These are phyloP conservation scores for Fraxinus velutina DNA, from an alignment of 305 asterid genomes.

Conservation along the genomic window DNA sequence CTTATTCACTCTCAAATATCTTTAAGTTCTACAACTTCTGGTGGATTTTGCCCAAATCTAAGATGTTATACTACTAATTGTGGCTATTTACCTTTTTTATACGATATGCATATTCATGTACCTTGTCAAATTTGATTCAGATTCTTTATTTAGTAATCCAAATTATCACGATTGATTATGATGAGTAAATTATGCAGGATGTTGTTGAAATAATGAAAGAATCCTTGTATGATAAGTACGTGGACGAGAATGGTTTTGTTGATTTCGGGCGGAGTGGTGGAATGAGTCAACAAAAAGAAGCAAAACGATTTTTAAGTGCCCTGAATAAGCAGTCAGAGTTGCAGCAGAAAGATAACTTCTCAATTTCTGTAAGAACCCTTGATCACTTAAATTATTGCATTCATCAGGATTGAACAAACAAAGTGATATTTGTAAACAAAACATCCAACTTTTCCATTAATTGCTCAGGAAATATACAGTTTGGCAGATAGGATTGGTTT, in stretches of 20 bases:
- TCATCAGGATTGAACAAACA: slow-evolving; percentile 11
- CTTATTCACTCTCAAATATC: neutral
- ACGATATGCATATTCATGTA: neutral
- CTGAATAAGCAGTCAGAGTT: slow-evolving; percentile 77
- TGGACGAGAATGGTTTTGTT: slow-evolving; percentile 83
- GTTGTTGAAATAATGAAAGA: slow-evolving; percentile 96
- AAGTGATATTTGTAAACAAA: neutral
- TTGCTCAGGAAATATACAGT: slow-evolving; percentile 73
- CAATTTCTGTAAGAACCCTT: slow-evolving; percentile 62
- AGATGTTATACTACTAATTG: neutral
- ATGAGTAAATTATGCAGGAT: slow-evolving; percentile 53
- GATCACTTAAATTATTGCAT: slow-evolving; percentile 11
- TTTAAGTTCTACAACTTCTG: neutral
- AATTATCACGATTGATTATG: slow-evolving; percentile 12
- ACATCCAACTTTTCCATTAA: slow-evolving; percentile 18
- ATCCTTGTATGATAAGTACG: slow-evolving; percentile 89
- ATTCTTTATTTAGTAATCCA: slow-evolving; percentile 17
- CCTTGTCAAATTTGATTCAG: neutral
- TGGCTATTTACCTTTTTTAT: neutral
- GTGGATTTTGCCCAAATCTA: neutral
- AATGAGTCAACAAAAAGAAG: slow-evolving; percentile 98
- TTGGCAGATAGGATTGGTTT: slow-evolving; percentile 79
- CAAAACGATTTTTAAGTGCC: slow-evolving; percentile 81
- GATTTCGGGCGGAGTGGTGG: slow-evolving; percentile 98
- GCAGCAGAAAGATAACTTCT: slow-evolving; percentile 81